Evolutionary conservation across 106 monocot genomes (phyloP).

Genomic region (Phalaenopsis aphrodite): DNA sequence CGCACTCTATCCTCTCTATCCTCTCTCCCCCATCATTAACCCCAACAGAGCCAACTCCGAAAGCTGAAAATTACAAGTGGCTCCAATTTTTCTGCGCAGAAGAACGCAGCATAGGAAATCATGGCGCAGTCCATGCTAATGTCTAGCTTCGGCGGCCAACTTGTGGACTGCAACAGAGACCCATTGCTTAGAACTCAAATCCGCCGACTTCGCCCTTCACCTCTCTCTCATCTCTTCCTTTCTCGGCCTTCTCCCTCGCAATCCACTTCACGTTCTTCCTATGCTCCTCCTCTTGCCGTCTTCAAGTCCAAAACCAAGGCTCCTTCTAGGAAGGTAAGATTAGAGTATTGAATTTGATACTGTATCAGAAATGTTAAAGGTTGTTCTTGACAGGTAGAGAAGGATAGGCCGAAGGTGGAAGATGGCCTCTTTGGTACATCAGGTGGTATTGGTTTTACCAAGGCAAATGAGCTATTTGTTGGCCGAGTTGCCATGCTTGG

Average conservation of each 20-base stretch:
- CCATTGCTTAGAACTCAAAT: slow-evolving; percentile 20
- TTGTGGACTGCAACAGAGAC: slow-evolving; percentile 20
- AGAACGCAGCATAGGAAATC: background rate
- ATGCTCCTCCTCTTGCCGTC: slow-evolving; percentile 33
- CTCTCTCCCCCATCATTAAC: background rate
- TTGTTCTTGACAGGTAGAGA: slow-evolving; percentile 8
- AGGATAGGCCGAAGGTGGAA: slow-evolving; percentile 56
- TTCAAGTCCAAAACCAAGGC: slow-evolving; percentile 71
- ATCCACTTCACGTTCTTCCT: slow-evolving; percentile 11
- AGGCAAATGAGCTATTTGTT: slow-evolving; percentile 92
- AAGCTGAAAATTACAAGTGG: background rate
- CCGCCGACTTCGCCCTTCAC: slow-evolving; percentile 29
- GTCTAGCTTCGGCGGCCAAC: slow-evolving; percentile 35
- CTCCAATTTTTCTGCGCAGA: background rate
- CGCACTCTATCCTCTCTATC: slow-evolving; percentile 17
- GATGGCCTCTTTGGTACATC: slow-evolving; percentile 94
- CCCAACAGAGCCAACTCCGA: background rate
- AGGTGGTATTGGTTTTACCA: slow-evolving; percentile 97
- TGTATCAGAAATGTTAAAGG: background rate
- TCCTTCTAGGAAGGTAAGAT: slow-evolving; percentile 29
- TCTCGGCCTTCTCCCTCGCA: slow-evolving; percentile 1
- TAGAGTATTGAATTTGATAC: background rate
- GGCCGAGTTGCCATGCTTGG: slow-evolving; percentile 98
- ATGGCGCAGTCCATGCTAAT: slow-evolving; percentile 82
- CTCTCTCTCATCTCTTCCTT: slow-evolving; percentile 27